phyloP scores from a whole-genome alignment of 2,329 filamentous ascomycete genomes.

The Penicillium sp. region DNA sequence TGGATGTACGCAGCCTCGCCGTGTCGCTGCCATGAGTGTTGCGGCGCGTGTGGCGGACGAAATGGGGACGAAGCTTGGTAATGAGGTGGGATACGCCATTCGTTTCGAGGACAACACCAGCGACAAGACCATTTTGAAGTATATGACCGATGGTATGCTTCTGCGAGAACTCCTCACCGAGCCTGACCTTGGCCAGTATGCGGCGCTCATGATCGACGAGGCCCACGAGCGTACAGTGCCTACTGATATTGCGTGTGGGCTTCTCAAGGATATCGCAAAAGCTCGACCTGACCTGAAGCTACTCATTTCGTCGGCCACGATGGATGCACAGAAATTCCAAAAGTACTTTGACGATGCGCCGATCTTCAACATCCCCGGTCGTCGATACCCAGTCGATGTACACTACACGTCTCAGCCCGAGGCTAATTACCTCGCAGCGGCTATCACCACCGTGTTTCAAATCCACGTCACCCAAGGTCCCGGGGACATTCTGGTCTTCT shows the following conservation, averaged over 20 bases:
- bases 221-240: slow-evolving; percentile 90
- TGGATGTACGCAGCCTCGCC: slow-evolving; percentile 86
- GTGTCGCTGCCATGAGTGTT: slow-evolving; percentile 96
- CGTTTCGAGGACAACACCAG: slow-evolving; percentile 89
- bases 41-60: slow-evolving; percentile 95
- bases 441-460: slow-evolving; percentile 89
- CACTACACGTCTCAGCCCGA: slow-evolving; percentile 88
- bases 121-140: slow-evolving; percentile 87
- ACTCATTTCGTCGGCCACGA: slow-evolving; percentile 87
- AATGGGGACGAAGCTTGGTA: slow-evolving; percentile 80
- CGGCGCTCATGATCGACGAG: slow-evolving; percentile 92
- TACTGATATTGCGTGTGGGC: slow-evolving; percentile 80
- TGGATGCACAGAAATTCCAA: slow-evolving; percentile 89
- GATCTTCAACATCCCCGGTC: slow-evolving; percentile 90
- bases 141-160: slow-evolving; percentile 96
- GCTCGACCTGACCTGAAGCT: slow-evolving; percentile 81
- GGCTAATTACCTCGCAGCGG: slow-evolving; percentile 86
- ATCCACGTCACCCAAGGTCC: slow-evolving; percentile 81
- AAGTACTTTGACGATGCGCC: slow-evolving; percentile 87
- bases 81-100: slow-evolving; percentile 90
- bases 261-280: slow-evolving; percentile 82
- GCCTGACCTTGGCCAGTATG: slow-evolving; percentile 74
- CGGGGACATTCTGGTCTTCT: slow-evolving; percentile 88
- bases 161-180: slow-evolving; percentile 85
- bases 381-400: slow-evolving; percentile 82